These are phyloP conservation scores for Westerdykella aurantiaca DNA, from an alignment of 2,329 filamentous ascomycete genomes.

Conservation along the genomic window DNA sequence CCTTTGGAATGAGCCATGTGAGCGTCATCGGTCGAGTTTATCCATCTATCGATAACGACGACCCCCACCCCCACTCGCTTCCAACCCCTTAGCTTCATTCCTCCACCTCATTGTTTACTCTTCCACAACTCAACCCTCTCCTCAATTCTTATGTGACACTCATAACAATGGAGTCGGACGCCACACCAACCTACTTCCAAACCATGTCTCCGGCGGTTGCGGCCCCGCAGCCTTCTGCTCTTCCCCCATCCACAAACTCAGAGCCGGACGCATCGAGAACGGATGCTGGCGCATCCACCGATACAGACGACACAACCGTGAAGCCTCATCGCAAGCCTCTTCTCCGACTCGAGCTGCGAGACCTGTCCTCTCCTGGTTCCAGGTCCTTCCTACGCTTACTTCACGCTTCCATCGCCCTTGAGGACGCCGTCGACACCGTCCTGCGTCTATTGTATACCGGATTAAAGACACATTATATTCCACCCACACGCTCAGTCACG, in stretches of 20 bases:
- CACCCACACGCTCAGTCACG: constrained; percentile 77
- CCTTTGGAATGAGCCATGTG: too few relatives aligned
- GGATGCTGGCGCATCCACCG: neutral
- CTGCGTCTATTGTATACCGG: constrained; percentile 63
- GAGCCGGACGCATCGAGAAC: too few relatives aligned
- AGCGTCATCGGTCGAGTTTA: too few relatives aligned
- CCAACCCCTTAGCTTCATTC: too few relatives aligned
- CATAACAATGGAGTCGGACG: constrained; percentile 13
- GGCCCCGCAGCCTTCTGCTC: constrained; percentile 24
- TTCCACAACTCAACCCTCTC: neutral
- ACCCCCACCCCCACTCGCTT: too few relatives aligned
- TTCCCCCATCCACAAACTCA: constrained; percentile 15
- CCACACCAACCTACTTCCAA: constrained; percentile 34
- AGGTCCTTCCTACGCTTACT: constrained; percentile 62
- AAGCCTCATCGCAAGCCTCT: constrained; percentile 37
- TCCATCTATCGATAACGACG: too few relatives aligned
- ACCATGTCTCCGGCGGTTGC: constrained; percentile 27
- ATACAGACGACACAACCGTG: constrained; percentile 5
- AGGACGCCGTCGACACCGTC: constrained; percentile 60
- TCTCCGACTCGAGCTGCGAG: constrained; percentile 45
- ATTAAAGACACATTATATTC: constrained; percentile 34
- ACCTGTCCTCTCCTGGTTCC: constrained; percentile 53
- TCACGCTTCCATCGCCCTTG: constrained; percentile 57
- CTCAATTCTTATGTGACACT: too few relatives aligned
- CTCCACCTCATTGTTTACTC: neutral